Evolutionary conservation across 106 monocot genomes (phyloP).

Genomic region (Posidonia australis): DNA sequence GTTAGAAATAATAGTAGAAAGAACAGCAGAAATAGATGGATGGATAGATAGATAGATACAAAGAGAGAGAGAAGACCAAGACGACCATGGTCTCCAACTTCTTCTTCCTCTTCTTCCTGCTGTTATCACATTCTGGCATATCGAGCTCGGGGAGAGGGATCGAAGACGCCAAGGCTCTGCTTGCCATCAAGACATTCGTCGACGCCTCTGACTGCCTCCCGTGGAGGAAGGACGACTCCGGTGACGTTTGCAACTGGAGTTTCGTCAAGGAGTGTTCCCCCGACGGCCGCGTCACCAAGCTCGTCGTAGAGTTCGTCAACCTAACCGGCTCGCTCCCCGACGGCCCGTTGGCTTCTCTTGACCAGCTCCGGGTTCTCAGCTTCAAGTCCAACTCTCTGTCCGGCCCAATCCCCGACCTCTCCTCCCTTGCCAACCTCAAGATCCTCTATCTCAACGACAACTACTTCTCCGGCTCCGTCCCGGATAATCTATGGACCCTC

Average conservation of each 20-base stretch:
- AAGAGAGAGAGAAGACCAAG: no score
- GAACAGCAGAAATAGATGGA: no score
- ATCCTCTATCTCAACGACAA: conserved; percentile 65
- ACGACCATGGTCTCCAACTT: neutral
- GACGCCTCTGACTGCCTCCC: conserved; percentile 39
- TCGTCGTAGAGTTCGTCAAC: conserved; percentile 70
- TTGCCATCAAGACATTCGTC: conserved; percentile 44
- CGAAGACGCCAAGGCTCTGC: conserved; percentile 42
- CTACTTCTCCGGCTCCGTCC: conserved; percentile 59
- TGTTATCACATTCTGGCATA: neutral
- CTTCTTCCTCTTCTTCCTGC: neutral
- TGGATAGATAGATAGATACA: no score
- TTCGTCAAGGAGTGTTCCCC: conserved; percentile 63
- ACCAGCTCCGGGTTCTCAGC: conserved; percentile 83
- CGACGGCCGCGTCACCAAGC: conserved; percentile 53
- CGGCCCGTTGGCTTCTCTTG: conserved; percentile 34
- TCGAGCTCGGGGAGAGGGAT: no score
- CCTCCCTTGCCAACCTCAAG: conserved; percentile 52
- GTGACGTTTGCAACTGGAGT: conserved; percentile 44
- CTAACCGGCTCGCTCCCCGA: conserved; percentile 46
- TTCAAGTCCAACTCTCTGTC: conserved; percentile 71
- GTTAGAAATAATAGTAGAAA: no score
- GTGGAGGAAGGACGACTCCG: conserved; percentile 23
- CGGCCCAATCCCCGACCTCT: conserved; percentile 66
- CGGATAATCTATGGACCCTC: conserved; percentile 32